Evolutionary conservation across 2,329 filamentous ascomycete genomes (phyloP).

Genomic region (Fusarium brevicatenulatum): DNA sequence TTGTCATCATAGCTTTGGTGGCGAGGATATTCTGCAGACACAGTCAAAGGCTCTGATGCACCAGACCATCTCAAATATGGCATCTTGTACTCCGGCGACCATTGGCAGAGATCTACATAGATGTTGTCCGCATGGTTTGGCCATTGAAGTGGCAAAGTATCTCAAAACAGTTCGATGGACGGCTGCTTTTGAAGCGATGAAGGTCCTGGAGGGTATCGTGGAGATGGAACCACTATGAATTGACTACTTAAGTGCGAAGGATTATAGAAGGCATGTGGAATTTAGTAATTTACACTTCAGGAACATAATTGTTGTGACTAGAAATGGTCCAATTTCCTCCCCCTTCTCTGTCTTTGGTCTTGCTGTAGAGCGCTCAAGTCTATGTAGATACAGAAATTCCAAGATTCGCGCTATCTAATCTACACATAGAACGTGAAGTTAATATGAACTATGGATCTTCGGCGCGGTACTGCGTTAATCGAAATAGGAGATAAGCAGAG

Average conservation of each 20-base stretch:
- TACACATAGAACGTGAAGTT: no score
- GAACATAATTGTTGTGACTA: no score
- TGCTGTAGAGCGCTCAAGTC: no score
- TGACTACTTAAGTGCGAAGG: no score
- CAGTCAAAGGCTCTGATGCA: not conserved
- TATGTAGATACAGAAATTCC: no score
- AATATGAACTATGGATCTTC: rapidly evolving
- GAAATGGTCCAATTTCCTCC: no score
- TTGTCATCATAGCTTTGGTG: not conserved
- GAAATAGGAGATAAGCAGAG: rapidly evolving
- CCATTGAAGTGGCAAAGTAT: not conserved
- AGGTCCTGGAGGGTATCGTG: not conserved
- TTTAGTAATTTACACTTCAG: no score
- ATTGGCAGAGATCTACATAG: not conserved
- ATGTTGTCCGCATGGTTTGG: not conserved
- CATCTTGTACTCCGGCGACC: not conserved
- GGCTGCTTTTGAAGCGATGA: not conserved
- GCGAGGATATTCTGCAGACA: not conserved
- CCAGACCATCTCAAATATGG: not conserved
- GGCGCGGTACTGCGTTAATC: rapidly evolving
- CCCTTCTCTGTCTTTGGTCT: no score
- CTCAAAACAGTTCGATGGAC: not conserved
- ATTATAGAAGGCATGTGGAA: no score
- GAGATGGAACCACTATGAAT: no score
- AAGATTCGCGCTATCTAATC: no score